These are phyloP conservation scores for Umbelopsis ramanniana DNA, from an alignment of 192 early-diverging fungal genomes.

Conservation along the genomic window DNA sequence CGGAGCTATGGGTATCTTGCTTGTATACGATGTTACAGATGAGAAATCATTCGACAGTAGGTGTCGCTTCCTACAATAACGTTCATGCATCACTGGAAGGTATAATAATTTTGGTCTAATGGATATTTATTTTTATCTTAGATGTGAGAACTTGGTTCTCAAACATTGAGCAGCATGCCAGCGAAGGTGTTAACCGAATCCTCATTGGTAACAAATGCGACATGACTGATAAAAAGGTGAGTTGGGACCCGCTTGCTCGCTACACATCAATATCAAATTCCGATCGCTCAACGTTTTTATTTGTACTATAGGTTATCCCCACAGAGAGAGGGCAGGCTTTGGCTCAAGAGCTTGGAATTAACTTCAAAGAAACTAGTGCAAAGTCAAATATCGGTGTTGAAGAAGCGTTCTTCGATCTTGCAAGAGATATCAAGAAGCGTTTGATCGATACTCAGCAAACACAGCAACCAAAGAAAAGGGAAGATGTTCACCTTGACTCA, in stretches of 20 bases:
- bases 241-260: background rate
- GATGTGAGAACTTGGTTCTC: constrained; percentile 99
- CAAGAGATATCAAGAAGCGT: constrained; percentile 97
- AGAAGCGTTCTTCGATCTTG: constrained; percentile 96
- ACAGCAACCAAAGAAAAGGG: constrained; percentile 36
- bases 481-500: constrained; percentile 38
- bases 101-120: too few species aligned
- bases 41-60: constrained; percentile 96
- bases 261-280: background rate
- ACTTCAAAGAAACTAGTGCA: constrained; percentile 97
- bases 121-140: constrained; percentile 30
- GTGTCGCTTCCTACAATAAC: constrained; percentile 13
- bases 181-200: constrained; percentile 98
- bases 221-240: constrained; percentile 91
- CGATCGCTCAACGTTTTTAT: background rate
- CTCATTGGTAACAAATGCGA: constrained; percentile 99
- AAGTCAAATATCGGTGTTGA: constrained; percentile 98
- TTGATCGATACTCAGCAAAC: constrained; percentile 87
- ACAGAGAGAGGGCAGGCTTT: constrained; percentile 96
- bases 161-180: constrained; percentile 99
- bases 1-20: constrained; percentile 96
- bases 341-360: constrained; percentile 92
- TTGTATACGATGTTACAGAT: constrained; percentile 97
- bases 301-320: constrained; percentile 72
- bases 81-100: background rate